Conservation (phyloP, 2,329 filamentous ascomycete species). For the Xylariales sp. region DNA sequence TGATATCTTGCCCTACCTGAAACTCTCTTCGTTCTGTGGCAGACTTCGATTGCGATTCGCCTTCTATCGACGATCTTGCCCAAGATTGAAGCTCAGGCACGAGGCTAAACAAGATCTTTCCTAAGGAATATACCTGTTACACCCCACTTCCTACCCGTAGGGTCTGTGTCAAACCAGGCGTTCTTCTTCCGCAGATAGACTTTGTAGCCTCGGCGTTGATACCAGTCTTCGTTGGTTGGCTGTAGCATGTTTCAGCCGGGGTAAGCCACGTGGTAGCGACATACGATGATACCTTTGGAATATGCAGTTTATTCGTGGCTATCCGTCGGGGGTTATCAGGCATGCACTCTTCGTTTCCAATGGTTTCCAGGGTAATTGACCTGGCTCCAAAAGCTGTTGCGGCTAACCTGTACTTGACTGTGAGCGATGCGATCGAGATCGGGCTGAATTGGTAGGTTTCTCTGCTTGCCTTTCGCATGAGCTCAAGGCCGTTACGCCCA, state of each 20-base stretch:
- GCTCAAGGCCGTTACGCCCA: slow-evolving; percentile 17
- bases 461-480: slow-evolving; percentile 16
- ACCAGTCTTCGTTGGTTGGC: slow-evolving; percentile 23
- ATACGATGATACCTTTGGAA: slow-evolving; percentile 12
- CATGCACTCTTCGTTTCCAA: slow-evolving; percentile 15
- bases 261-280: neutral
- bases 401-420: slow-evolving; percentile 15
- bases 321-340: slow-evolving; percentile 17
- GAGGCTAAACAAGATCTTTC: slow-evolving; percentile 16
- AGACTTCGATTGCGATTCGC: too few relatives aligned
- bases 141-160: slow-evolving; percentile 18
- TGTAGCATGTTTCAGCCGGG: slow-evolving; percentile 7
- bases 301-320: slow-evolving; percentile 11
- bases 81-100: too few relatives aligned
- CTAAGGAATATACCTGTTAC: slow-evolving; percentile 10
- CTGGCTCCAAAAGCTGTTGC: slow-evolving; percentile 17
- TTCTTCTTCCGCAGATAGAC: slow-evolving; percentile 13
- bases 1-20: too few relatives aligned
- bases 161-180: slow-evolving; percentile 17
- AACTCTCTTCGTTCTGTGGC: too few relatives aligned
- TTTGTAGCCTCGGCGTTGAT: slow-evolving; percentile 18
- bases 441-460: too few relatives aligned
- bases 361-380: slow-evolving; percentile 19
- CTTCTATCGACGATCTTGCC: too few relatives aligned
- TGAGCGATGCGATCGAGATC: too few relatives aligned